Evolutionary conservation across 2,329 filamentous ascomycete genomes (phyloP).

Genomic region (Scedosporium dehoogii): DNA sequence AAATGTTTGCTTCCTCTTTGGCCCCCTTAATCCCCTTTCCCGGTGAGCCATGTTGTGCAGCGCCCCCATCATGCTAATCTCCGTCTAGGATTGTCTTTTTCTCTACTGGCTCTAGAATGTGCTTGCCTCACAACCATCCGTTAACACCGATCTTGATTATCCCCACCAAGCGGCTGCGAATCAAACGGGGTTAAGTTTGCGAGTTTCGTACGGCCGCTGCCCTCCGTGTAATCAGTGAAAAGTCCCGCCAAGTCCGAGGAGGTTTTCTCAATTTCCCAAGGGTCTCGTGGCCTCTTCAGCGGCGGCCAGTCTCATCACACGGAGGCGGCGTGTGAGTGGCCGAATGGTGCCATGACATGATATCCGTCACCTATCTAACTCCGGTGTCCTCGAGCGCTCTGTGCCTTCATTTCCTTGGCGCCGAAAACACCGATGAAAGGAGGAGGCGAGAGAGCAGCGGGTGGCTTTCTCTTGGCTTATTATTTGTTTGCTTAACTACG

Average conservation of each 20-base stretch:
- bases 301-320: background rate
- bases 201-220: background rate
- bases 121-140: background rate
- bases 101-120: background rate
- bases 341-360: background rate
- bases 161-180: background rate
- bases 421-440: background rate
- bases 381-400: background rate
- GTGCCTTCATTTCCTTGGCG: background rate
- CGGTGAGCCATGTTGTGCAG: background rate
- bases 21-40: background rate
- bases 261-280: background rate
- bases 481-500: background rate
- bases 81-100: background rate
- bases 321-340: background rate
- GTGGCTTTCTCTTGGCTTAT: background rate
- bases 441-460: background rate
- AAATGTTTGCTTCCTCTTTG: background rate
- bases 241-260: background rate
- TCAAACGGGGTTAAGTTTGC: background rate
- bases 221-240: background rate
- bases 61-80: background rate
- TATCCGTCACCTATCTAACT: background rate
- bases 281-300: background rate
- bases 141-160: background rate